A percentile compares a stretch with the other conserved stretches of the same genome.
Conservation (phyloP, 441 rosid species). For the Euphorbia corollata region DNA sequence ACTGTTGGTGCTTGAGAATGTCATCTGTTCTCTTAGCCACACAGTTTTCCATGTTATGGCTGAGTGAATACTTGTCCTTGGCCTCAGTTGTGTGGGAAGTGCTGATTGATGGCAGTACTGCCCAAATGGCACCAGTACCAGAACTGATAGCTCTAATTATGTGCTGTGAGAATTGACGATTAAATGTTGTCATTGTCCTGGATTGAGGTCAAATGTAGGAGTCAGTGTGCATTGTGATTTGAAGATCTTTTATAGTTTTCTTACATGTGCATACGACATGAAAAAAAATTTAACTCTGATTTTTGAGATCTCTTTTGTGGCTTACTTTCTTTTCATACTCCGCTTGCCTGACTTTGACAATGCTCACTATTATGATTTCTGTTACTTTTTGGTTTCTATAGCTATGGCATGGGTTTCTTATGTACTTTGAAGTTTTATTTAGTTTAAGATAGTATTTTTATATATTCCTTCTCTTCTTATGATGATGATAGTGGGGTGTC, state of each 20-base stretch:
- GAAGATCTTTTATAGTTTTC: too few relatives aligned
- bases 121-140: too few relatives aligned
- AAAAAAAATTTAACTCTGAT: background rate
- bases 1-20: background rate
- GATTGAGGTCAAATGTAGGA: background rate
- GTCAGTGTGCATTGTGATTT: background rate
- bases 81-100: background rate
- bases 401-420: too few relatives aligned
- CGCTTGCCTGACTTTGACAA: background rate
- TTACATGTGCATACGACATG: background rate
- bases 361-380: too few relatives aligned
- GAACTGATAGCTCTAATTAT: background rate
- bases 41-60: background rate
- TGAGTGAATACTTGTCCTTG: background rate
- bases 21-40: background rate
- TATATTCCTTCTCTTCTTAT: constrained; percentile 3
- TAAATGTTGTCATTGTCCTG: background rate
- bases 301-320: background rate
- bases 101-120: background rate
- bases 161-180: background rate
- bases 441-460: background rate
- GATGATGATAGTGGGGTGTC: constrained; percentile 64
- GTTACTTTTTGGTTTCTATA: too few relatives aligned
- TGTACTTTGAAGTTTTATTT: background rate
- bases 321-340: background rate